Conservation (phyloP, 2,329 filamentous ascomycete genomes). For the Diaporthe nobilis region DNA sequence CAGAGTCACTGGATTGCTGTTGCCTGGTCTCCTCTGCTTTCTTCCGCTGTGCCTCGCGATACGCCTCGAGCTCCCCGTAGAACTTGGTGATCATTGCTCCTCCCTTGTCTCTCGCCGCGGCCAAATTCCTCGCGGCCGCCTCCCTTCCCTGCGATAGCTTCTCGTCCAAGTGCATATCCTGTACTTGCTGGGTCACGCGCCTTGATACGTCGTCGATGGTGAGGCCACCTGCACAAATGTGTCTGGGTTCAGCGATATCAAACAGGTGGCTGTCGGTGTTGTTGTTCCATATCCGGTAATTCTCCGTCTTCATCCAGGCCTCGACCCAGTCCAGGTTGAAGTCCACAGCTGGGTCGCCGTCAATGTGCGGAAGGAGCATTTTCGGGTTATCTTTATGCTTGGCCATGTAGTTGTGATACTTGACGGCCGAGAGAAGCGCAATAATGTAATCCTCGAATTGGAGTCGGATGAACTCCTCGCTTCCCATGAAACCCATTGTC, state of each 20-base stretch:
- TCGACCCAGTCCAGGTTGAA: slow-evolving; percentile 89
- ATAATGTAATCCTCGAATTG: slow-evolving; percentile 98
- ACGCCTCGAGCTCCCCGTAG: slow-evolving; percentile 89
- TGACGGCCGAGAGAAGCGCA: slow-evolving; percentile 87
- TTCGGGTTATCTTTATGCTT: slow-evolving; percentile 70
- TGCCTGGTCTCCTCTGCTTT: slow-evolving; percentile 67
- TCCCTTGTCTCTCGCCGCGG: slow-evolving; percentile 89
- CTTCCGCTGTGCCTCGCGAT: slow-evolving; percentile 80
- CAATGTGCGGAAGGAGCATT: slow-evolving; percentile 74
- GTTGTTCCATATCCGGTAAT: slow-evolving; percentile 89
- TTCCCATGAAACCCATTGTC: slow-evolving; percentile 93
- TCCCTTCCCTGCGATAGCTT: slow-evolving; percentile 87
- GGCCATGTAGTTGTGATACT: slow-evolving; percentile 82
- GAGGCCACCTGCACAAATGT: slow-evolving; percentile 92
- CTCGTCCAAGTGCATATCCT: slow-evolving; percentile 94
- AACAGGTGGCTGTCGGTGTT: slow-evolving; percentile 90
- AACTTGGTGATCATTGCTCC: slow-evolving; percentile 88
- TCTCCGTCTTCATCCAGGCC: slow-evolving; percentile 90
- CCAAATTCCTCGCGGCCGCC: slow-evolving; percentile 88
- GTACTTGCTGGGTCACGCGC: slow-evolving; percentile 89
- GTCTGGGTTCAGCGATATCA: slow-evolving; percentile 91
- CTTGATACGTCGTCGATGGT: slow-evolving; percentile 96
- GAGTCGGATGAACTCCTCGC: slow-evolving; percentile 95
- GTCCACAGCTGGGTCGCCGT: slow-evolving; percentile 87
- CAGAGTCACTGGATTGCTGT: slow-evolving; percentile 50